Evolutionary conservation across 2,329 filamentous ascomycete species (phyloP).

Genomic region (Leptographium galeiforme): DNA sequence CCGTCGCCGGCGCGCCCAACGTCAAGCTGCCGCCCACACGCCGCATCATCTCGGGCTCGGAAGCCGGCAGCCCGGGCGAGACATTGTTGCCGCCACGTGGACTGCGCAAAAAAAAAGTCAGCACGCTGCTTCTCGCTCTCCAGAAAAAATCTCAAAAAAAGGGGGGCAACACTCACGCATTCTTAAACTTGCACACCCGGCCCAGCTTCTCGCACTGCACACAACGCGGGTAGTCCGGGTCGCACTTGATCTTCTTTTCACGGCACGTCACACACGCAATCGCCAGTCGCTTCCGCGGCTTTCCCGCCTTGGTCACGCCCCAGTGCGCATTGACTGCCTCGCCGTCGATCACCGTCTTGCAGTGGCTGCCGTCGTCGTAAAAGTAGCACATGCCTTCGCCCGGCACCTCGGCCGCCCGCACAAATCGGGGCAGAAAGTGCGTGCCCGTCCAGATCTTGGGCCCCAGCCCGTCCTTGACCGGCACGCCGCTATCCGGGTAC

Average conservation of each 20-base stretch:
- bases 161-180: too few relatives aligned
- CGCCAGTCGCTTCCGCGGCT: constrained; percentile 78
- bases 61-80: constrained; percentile 37
- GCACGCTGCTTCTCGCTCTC: too few relatives aligned
- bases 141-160: too few relatives aligned
- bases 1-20: constrained; percentile 15
- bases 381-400: constrained; percentile 75
- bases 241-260: constrained; percentile 96
- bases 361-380: constrained; percentile 74
- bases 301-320: constrained; percentile 89
- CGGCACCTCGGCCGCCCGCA: constrained; percentile 51
- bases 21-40: constrained; percentile 16
- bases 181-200: constrained; percentile 70
- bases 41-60: constrained; percentile 33
- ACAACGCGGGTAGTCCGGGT: constrained; percentile 76
- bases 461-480: constrained; percentile 46
- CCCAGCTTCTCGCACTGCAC: constrained; percentile 89
- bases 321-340: constrained; percentile 81
- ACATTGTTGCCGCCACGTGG: constrained; percentile 45
- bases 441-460: constrained; percentile 59
- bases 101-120: constrained; percentile 18
- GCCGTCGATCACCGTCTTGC: constrained; percentile 72
- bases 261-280: constrained; percentile 89
- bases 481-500: constrained; percentile 26
- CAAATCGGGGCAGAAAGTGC: constrained; percentile 53